These are phyloP conservation scores for Chiua virens DNA, from an alignment of 768 basidiomycete species.

Conservation along the genomic window DNA sequence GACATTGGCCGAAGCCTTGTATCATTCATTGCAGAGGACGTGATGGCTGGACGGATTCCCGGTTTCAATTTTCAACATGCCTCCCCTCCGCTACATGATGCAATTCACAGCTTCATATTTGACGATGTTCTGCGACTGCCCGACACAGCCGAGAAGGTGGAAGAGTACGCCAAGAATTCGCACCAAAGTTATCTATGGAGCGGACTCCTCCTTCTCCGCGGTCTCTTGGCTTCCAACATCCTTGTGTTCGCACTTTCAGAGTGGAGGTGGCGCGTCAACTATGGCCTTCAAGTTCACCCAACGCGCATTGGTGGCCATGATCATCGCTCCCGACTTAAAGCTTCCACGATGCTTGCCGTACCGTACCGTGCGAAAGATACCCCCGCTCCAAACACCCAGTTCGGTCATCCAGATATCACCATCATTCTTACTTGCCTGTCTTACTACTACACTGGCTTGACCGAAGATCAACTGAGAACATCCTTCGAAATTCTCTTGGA, in stretches of 20 bases:
- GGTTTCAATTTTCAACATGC: background rate
- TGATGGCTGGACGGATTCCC: constrained; percentile 8
- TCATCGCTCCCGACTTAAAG: too few relatives aligned
- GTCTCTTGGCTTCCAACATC: constrained; percentile 28
- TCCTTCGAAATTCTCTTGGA: too few relatives aligned
- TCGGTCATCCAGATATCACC: constrained; percentile 36
- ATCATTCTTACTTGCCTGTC: constrained; percentile 26
- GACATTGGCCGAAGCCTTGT: constrained; percentile 6
- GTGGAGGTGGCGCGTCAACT: constrained; percentile 35
- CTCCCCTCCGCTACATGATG: background rate
- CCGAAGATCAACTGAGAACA: background rate
- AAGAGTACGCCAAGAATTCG: background rate
- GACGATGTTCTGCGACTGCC: constrained; percentile 2
- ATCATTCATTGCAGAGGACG: constrained; percentile 3
- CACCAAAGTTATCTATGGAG: too few relatives aligned
- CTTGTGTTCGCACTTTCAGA: constrained; percentile 26
- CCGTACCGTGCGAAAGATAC: constrained; percentile 38
- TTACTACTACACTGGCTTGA: background rate
- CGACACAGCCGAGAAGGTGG: background rate
- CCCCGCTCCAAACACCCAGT: constrained; percentile 31
- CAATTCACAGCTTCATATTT: constrained; percentile 15
- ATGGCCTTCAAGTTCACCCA: constrained; percentile 20
- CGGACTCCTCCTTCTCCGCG: constrained; percentile 29
- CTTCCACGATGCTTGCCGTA: constrained; percentile 27
- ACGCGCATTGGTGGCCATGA: too few relatives aligned